Conservation (phyloP, 768 basidiomycete species). For the Sutorius australiensis region DNA sequence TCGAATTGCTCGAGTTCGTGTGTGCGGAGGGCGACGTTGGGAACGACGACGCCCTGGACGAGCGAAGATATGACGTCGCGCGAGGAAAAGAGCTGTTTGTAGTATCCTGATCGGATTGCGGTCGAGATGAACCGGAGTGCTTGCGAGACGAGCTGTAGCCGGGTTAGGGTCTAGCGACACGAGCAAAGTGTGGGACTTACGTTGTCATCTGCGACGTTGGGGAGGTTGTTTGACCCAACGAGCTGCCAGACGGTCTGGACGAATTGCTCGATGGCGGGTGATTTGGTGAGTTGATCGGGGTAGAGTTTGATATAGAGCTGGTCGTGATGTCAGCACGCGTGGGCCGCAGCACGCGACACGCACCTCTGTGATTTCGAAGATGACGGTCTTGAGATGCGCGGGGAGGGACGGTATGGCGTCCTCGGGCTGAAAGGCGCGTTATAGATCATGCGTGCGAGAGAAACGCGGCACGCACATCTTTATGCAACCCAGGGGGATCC, state of each 20-base stretch:
- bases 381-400: conserved; percentile 84
- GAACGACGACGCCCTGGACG: conserved; percentile 86
- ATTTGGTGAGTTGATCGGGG: conserved; percentile 67
- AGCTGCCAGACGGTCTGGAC: conserved; percentile 91
- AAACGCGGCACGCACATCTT: conserved; percentile 48
- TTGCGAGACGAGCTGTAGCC: conserved; percentile 75
- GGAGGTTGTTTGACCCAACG: conserved; percentile 62
- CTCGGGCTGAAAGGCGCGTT: conserved; percentile 51
- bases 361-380: conserved; percentile 90
- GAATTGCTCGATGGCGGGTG: conserved; percentile 63
- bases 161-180: not conserved
- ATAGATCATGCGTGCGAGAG: conserved; percentile 2
- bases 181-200: conserved; percentile 38
- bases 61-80: conserved; percentile 79
- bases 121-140: conserved; percentile 89
- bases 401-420: conserved; percentile 80
- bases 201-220: conserved; percentile 69
- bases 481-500: conserved; percentile 65
- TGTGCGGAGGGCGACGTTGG: conserved; percentile 85
- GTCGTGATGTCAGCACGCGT: not conserved
- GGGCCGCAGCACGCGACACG: not conserved
- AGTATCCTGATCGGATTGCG: conserved; percentile 84
- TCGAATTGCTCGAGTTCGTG: conserved; percentile 95
- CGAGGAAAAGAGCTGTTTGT: conserved; percentile 75
- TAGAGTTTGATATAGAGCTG: conserved; percentile 82